Percentiles rank a stretch among this genome's conserved stretches.
Evolutionary conservation across 2,329 filamentous ascomycete species (phyloP).

Genomic region (Bipolaris victoriae): DNA sequence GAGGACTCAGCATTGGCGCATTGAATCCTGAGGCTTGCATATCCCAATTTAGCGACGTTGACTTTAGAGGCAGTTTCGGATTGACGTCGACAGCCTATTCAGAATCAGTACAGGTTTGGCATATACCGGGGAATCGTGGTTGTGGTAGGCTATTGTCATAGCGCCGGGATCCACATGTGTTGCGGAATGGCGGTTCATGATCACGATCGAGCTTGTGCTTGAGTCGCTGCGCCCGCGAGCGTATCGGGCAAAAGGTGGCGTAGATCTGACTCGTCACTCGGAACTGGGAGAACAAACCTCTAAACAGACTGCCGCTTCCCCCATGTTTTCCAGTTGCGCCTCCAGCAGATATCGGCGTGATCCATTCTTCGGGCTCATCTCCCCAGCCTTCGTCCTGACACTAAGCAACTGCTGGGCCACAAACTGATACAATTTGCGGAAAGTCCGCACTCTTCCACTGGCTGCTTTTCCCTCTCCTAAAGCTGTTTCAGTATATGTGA

Average conservation of each 20-base stretch:
- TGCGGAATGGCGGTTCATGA: constrained; percentile 19
- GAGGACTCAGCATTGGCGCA: constrained; percentile 61
- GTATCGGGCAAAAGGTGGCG: constrained; percentile 7
- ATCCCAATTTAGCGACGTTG: constrained; percentile 63
- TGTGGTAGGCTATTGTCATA: constrained; percentile 13
- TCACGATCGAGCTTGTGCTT: constrained; percentile 16
- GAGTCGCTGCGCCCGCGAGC: constrained; percentile 1
- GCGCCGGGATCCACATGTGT: constrained; percentile 19
- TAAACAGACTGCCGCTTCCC: constrained; percentile 80
- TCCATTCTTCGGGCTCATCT: constrained; percentile 57
- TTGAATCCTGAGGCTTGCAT: constrained; percentile 45
- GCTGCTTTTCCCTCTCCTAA: constrained; percentile 57
- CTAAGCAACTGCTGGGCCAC: constrained; percentile 88
- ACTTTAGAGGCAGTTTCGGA: constrained; percentile 60
- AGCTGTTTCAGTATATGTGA: constrained; percentile 91
- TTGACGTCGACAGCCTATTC: constrained; percentile 52
- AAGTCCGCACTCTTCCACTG: constrained; percentile 75
- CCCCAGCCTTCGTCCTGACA: constrained; percentile 86
- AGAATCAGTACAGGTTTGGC: constrained; percentile 21
- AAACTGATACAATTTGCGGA: constrained; percentile 96
- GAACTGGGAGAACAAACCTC: constrained; percentile 58
- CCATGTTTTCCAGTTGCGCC: constrained; percentile 94
- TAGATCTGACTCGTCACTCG: constrained; percentile 12
- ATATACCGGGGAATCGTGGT: constrained; percentile 14
- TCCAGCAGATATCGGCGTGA: constrained; percentile 75